Evolutionary conservation across 495 filamentous ascomycete genomes (phyloP).

Genomic region (Clavariopsis aquatica): DNA sequence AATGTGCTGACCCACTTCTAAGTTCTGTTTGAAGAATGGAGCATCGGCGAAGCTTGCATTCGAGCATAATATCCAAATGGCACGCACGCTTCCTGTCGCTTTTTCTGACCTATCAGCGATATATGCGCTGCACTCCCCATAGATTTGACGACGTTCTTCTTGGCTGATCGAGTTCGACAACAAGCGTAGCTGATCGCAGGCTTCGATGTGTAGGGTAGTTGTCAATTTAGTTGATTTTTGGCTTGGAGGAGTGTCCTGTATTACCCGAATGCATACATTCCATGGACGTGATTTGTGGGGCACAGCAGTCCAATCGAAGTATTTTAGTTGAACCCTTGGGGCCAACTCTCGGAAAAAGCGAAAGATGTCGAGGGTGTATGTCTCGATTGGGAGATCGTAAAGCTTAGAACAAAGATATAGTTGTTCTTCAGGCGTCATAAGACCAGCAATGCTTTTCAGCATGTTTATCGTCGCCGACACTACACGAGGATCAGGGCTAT

Average conservation of each 20-base stretch:
- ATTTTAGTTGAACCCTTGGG: slow-evolving; percentile 30
- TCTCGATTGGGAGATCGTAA: slow-evolving; percentile 63
- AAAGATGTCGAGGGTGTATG: slow-evolving; percentile 59
- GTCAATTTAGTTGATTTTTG: slow-evolving; percentile 22
- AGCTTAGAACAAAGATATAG: slow-evolving; percentile 77
- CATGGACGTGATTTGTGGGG: slow-evolving; percentile 20
- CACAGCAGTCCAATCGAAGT: slow-evolving; percentile 27
- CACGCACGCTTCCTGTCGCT: slow-evolving; percentile 34
- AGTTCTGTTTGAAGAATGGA: slow-evolving; percentile 17
- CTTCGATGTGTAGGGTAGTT: slow-evolving; percentile 25
- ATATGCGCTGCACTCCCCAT: slow-evolving; percentile 26
- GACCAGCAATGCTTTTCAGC: slow-evolving; percentile 64
- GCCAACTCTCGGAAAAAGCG: slow-evolving; percentile 30
- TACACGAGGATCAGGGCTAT: slow-evolving; percentile 81
- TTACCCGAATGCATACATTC: slow-evolving; percentile 33
- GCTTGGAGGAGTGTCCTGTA: slow-evolving; percentile 34
- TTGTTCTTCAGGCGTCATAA: slow-evolving; percentile 59
- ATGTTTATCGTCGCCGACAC: slow-evolving; percentile 77
- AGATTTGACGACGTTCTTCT: slow-evolving; percentile 33
- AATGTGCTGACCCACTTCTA: slow-evolving; percentile 26
- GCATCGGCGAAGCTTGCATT: slow-evolving; percentile 9
- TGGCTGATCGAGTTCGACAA: slow-evolving; percentile 3
- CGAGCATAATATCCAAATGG: slow-evolving; percentile 19
- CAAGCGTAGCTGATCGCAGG: slow-evolving; percentile 22
- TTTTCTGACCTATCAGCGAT: slow-evolving; percentile 27